Evolutionary conservation across 441 rosid genomes (phyloP), one percentile per base, ranked within the genome.

Genomic region (Arabidopsis lyrata): DNA sequence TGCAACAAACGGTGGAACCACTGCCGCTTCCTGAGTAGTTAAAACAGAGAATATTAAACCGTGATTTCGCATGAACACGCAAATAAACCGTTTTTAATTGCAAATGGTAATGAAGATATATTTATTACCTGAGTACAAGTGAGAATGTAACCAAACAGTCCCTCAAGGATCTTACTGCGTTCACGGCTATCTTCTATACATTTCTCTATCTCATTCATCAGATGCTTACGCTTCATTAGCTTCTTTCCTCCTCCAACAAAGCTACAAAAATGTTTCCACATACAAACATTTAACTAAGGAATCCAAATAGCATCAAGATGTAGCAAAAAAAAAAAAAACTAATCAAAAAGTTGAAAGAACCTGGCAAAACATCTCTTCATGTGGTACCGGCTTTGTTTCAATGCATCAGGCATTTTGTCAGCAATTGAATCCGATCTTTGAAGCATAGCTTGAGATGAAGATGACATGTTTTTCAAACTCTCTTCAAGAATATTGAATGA

Each of bases 131-230:
- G 91, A 56, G 94, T 90, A 73, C 85, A 80, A 27, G 78, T 76
- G 63, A 90, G 80, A 66, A 95, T 89, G 82, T 89, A 90, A 72
- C 97, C 97, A 65, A 94, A 89, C 41, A 90, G 75, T 42, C 92
- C 97, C 15, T 89, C 93, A 18, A 89, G 70, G 69, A 92, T 83
- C 77, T 83, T 84, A 63, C 64, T 78, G 64, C 88, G 85, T 74
- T 90, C 95, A 7, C 1, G 56, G 67, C 79, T 60, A 74, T 89
- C 97, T 59, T 83, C 88, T 15, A 94, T 81, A 34, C 89, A 78
- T 66, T 80, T 78, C 69, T 87, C 85, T 63, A 92, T 27, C 78
- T 92, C 95, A 8, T 67, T 88, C 93, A 87, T 85, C 60, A 94
- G 60, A 72, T 86, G 70, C 13, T 82, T 83, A n/a, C 81, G 85